Conservation (phyloP, 768 basidiomycete species). For the Russula virescens region DNA sequence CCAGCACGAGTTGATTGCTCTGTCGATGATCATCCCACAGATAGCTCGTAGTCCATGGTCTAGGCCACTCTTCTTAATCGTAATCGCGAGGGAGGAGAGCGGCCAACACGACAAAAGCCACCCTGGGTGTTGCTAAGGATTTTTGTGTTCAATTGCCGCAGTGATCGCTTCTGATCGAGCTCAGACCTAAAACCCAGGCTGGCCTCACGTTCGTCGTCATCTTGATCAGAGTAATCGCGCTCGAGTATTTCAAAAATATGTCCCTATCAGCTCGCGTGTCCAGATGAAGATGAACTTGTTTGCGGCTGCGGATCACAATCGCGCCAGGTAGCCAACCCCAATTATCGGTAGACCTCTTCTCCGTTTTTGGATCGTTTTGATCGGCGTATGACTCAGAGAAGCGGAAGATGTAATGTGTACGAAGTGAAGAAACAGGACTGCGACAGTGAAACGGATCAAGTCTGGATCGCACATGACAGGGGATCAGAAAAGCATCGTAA, state of each 20-base stretch:
- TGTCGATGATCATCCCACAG: conserved; percentile 3
- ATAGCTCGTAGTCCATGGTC: background rate
- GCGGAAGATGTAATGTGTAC: background rate
- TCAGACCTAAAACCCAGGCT: background rate
- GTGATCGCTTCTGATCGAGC: conserved; percentile 41
- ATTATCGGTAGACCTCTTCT: background rate
- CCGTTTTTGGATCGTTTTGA: background rate
- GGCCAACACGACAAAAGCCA: background rate
- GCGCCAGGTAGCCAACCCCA: background rate
- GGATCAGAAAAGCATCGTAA: background rate
- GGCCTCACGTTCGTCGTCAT: background rate
- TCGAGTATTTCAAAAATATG: background rate
- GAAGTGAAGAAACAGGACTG: background rate
- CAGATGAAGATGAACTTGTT: background rate
- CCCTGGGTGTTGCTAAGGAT: background rate
- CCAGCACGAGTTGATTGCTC: conserved; percentile 4
- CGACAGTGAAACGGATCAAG: background rate
- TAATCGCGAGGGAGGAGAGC: background rate
- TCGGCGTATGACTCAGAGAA: background rate
- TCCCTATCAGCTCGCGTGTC: background rate
- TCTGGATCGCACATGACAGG: background rate
- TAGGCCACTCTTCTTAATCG: background rate
- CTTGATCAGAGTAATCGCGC: background rate
- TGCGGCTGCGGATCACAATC: background rate
- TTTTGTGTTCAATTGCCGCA: too few species aligned